These are phyloP conservation scores for Mortierella alpina DNA, from an alignment of 192 early-diverging fungal genomes.

Conservation along the genomic window DNA sequence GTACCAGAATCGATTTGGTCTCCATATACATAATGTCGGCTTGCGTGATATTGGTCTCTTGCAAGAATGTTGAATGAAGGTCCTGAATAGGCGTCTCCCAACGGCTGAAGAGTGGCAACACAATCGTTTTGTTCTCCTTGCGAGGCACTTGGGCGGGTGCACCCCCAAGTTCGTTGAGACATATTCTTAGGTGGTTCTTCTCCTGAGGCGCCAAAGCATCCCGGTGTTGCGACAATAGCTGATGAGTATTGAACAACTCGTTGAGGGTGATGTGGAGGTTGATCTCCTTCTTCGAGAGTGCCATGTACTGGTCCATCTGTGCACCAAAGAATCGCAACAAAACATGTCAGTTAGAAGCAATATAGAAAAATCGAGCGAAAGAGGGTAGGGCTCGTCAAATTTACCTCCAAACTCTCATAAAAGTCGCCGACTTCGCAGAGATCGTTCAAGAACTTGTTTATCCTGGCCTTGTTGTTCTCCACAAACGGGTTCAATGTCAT, in stretches of 20 bases:
- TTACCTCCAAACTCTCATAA: slow-evolving; percentile 89
- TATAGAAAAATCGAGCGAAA: background rate
- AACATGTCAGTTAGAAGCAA: background rate
- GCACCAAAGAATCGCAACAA: background rate
- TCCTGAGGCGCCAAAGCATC: slow-evolving; percentile 83
- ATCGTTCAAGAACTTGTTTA: slow-evolving; percentile 90
- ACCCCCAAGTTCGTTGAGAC: slow-evolving; percentile 81
- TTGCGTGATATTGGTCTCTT: slow-evolving; percentile 91
- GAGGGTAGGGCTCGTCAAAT: background rate
- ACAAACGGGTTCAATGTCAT: slow-evolving; percentile 89
- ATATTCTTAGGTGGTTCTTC: slow-evolving; percentile 83
- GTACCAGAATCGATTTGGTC: slow-evolving; percentile 93
- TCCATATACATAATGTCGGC: slow-evolving; percentile 96
- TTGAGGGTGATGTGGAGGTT: slow-evolving; percentile 90
- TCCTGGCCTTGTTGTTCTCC: slow-evolving; percentile 85
- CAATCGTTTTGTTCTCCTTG: slow-evolving; percentile 79
- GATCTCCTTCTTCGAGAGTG: slow-evolving; percentile 92
- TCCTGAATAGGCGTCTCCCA: slow-evolving; percentile 87
- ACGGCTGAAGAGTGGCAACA: slow-evolving; percentile 79
- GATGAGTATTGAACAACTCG: slow-evolving; percentile 94
- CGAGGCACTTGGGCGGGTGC: slow-evolving; percentile 82
- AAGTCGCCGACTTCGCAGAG: slow-evolving; percentile 96
- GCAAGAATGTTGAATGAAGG: slow-evolving; percentile 71
- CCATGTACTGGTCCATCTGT: slow-evolving; percentile 97
- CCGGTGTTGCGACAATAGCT: slow-evolving; percentile 83